Conservation (phyloP, 2,329 filamentous ascomycete genomes). For the Aschersonia sp. region DNA sequence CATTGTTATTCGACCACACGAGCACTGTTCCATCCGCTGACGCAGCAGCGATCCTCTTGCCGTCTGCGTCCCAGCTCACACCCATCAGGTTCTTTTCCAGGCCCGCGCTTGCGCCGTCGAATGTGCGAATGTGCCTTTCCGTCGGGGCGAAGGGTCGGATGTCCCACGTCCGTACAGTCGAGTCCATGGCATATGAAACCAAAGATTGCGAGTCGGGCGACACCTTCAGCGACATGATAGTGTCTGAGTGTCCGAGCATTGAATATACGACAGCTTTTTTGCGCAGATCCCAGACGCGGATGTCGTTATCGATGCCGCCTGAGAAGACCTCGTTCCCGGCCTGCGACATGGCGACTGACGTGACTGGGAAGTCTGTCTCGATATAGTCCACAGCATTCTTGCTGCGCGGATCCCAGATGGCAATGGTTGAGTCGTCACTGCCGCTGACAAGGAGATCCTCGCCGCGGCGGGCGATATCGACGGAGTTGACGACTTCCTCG, state of each 20-base stretch:
- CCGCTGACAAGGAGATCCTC: constrained; percentile 84
- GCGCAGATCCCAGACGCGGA: constrained; percentile 91
- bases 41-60: constrained; percentile 77
- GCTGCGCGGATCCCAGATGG: constrained; percentile 87
- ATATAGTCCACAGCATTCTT: constrained; percentile 83
- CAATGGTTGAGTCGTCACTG: constrained; percentile 86
- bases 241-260: constrained; percentile 82
- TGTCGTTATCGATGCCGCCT: constrained; percentile 92
- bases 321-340: constrained; percentile 92
- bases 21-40: constrained; percentile 84
- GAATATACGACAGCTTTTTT: constrained; percentile 83
- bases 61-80: constrained; percentile 78
- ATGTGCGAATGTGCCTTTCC: constrained; percentile 72
- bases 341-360: constrained; percentile 79
- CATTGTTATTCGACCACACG: constrained; percentile 80
- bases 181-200: constrained; percentile 86
- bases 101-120: constrained; percentile 79
- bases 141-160: constrained; percentile 86
- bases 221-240: constrained; percentile 77
- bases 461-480: constrained; percentile 79
- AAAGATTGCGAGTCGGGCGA: constrained; percentile 87
- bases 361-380: constrained; percentile 83
- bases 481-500: constrained; percentile 85
- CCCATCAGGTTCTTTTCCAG: constrained; percentile 84
- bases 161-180: constrained; percentile 90